These are phyloP conservation scores for Colletotrichum zoysiae DNA, from an alignment of 2,329 filamentous ascomycete genomes.

Conservation along the genomic window DNA sequence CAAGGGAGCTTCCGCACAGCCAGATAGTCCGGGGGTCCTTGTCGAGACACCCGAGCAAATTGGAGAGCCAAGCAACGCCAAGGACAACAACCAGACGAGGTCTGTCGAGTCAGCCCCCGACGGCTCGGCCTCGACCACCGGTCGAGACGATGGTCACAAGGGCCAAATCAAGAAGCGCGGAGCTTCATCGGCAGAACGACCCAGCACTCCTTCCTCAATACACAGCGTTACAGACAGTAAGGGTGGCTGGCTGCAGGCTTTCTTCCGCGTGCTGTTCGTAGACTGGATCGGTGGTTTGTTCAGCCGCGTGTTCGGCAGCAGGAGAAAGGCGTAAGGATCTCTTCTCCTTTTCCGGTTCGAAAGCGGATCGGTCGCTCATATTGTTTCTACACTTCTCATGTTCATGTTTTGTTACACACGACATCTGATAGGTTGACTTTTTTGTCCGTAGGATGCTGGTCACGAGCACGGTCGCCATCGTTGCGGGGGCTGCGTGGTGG, in stretches of 20 bases:
- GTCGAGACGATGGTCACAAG: conserved; percentile 18
- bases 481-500: conserved; percentile 39
- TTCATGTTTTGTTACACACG: conserved; percentile 30
- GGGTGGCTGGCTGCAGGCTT: conserved; percentile 50
- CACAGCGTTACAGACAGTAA: conserved; percentile 44
- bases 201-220: conserved; percentile 43
- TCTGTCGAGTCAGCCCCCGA: background rate
- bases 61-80: conserved; percentile 5
- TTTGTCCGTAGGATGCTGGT: conserved; percentile 40
- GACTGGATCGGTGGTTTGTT: conserved; percentile 55
- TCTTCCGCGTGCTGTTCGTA: conserved; percentile 53
- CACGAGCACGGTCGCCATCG: conserved; percentile 40
- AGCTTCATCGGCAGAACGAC: conserved; percentile 32
- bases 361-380: background rate
- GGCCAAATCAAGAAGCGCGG: conserved; percentile 43
- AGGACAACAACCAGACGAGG: conserved; percentile 1
- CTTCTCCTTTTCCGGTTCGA: conserved; percentile 24
- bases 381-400: conserved; percentile 8
- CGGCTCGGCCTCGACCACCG: conserved; percentile 9
- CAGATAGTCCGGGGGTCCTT: conserved; percentile 20
- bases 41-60: conserved; percentile 27
- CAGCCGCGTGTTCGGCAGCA: conserved; percentile 42
- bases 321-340: conserved; percentile 41
- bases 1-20: conserved; percentile 4
- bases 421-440: conserved; percentile 42